A percentile compares a stretch with the other conserved stretches of the same genome.
phyloP scores from a whole-genome alignment of 2,329 filamentous ascomycete species.

The Mariannaea elegans region DNA sequence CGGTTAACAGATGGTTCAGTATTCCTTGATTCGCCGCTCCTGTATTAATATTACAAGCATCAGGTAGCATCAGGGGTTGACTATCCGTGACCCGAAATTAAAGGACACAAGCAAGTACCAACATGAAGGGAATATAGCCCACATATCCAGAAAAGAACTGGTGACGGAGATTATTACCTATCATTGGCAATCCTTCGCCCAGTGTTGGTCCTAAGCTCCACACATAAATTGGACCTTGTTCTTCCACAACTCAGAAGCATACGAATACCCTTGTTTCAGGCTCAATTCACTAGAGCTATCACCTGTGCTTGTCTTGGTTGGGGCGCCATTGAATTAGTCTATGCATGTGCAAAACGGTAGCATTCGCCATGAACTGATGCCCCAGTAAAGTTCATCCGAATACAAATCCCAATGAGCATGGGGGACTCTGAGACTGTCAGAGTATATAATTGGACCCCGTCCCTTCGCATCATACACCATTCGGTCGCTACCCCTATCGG shows the following conservation, averaged over 20 bases:
- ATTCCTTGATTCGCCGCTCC: not conserved
- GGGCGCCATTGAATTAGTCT: no score
- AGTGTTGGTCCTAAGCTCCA: not conserved
- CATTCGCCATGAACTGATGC: not conserved
- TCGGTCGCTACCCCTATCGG: not conserved
- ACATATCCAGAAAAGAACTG: not conserved
- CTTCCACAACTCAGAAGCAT: slow-evolving; percentile 18
- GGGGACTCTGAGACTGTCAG: no score
- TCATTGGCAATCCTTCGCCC: not conserved
- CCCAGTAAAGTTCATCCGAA: not conserved
- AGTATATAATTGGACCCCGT: no score
- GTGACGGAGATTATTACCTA: not conserved
- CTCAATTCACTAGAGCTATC: not conserved
- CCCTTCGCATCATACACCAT: not conserved
- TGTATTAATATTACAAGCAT: not conserved
- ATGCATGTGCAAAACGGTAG: no score
- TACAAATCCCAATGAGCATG: no score
- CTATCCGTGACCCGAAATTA: not conserved
- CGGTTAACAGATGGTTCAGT: not conserved
- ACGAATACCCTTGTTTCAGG: not conserved
- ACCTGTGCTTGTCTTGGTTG: not conserved
- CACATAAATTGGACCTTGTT: slow-evolving; percentile 5
- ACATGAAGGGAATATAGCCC: not conserved
- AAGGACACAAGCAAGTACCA: not conserved
- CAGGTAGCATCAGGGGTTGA: not conserved